Conservation (phyloP, 768 basidiomycete genomes). For the Pleurotus ostreatus region DNA sequence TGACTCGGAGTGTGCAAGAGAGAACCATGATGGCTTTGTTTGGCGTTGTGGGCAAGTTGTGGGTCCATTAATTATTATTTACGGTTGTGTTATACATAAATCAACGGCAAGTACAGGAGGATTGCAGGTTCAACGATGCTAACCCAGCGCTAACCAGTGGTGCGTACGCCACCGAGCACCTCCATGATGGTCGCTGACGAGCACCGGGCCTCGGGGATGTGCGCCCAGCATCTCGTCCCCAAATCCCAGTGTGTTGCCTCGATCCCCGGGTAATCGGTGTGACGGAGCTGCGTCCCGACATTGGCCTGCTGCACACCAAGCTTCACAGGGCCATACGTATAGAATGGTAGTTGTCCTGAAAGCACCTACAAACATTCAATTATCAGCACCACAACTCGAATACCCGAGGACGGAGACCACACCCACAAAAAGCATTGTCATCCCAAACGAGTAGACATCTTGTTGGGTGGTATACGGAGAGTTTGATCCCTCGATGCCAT, state of each 20-base stretch:
- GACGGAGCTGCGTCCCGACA: neutral
- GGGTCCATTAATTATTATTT: too few species aligned
- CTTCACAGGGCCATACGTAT: neutral
- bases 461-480: neutral
- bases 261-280: neutral
- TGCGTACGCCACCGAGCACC: neutral
- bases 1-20: too few species aligned
- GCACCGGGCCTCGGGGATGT: neutral
- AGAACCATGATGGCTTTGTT: too few species aligned
- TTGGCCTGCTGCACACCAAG: neutral
- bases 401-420: neutral
- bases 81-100: too few species aligned
- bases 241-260: neutral
- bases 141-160: too few species aligned
- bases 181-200: neutral
- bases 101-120: too few species aligned
- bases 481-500: neutral
- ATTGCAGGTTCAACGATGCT: too few species aligned
- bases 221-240: neutral
- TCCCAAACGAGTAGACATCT: conserved; percentile 11
- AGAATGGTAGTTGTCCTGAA: neutral
- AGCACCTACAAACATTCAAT: neutral
- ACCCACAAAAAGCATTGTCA: conserved; percentile 9
- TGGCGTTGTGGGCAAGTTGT: too few species aligned
- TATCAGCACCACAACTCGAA: neutral